Evolutionary conservation across 164 flowering plant genomes (phyloP).

Genomic region (Cinnamomum chago): DNA sequence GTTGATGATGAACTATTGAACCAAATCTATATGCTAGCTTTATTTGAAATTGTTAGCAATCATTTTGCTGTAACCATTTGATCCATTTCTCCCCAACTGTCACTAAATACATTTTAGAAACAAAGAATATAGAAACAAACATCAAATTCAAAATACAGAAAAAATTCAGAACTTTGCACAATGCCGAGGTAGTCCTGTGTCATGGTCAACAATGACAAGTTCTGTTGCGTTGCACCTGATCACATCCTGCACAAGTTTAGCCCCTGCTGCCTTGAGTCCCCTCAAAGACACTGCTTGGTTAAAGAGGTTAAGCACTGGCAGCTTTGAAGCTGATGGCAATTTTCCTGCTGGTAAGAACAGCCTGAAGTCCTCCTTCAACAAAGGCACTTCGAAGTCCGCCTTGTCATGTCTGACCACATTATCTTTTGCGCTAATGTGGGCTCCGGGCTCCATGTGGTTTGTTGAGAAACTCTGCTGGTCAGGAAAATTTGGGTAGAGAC

Average conservation of each 20-base stretch:
- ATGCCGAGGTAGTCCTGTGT: conserved; percentile 63
- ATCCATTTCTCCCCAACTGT: no score
- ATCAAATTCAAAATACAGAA: conserved; percentile 3
- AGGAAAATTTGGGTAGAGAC: conserved; percentile 91
- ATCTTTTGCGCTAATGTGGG: conserved; percentile 86
- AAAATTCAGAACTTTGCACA: conserved; percentile 65
- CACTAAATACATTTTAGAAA: not conserved
- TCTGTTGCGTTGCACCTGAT: conserved; percentile 59
- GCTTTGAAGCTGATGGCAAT: conserved; percentile 77
- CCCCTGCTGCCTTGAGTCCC: conserved; percentile 90
- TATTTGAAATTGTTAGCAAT: no score
- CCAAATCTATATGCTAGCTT: no score
- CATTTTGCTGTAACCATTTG: no score
- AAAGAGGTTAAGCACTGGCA: conserved; percentile 84
- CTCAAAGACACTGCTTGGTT: conserved; percentile 77
- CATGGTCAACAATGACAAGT: conserved; percentile 62
- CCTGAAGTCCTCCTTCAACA: conserved; percentile 62
- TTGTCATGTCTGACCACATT: conserved; percentile 71
- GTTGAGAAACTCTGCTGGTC: conserved; percentile 90
- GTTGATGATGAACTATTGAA: no score
- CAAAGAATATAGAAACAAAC: conserved; percentile 1
- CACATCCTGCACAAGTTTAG: conserved; percentile 84
- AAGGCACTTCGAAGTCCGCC: conserved; percentile 80
- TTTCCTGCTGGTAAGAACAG: conserved; percentile 57
- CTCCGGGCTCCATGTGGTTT: conserved; percentile 98